Evolutionary conservation across 305 asterid genomes (phyloP), one percentile per base, ranked within the genome.

Genomic region (Fraxinus angustifolia): DNA sequence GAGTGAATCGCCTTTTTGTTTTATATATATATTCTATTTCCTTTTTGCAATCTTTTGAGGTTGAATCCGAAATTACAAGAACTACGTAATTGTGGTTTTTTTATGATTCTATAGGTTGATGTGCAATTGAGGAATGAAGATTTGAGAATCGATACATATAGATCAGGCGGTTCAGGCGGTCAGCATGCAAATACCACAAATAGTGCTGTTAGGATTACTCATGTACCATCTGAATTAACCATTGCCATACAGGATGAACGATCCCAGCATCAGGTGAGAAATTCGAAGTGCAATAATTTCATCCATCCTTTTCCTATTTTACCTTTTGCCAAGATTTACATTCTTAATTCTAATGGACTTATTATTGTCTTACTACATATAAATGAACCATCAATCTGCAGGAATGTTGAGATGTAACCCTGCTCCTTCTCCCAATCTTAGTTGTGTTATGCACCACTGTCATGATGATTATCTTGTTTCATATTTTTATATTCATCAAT

Each of bases 141-240:
- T 84, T 88, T 96, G 88, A 94, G 79, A 88, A 91, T 96, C 50
- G 98, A 96, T 81, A 96, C 99, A 12, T 96, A 92, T 83, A 92
- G 97, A 82, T 91, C 97, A 38, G 99, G 99, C 79, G 98, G 99
- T 82, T 91, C 96, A 19, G 97, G 98, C 56, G 98, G 97, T 79
- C 98, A 94, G 91, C 96, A 92, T 67, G 99, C 90, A 48, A 96
- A 94, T 85, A 94, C 98, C 74, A 96, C 98, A 34, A 90, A 94
- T 83, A 96, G 99, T 88, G 99, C 99, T 84, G 97, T 96, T 67
- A 92, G 97, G 88, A 78, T 96, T 78, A 93, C 97, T 87, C 99
- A 94, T 84, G 58, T 92, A 53, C 97, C 99, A n/a, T 86, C 98
- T 1, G 98, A 97, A 45, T 83, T 96, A 83, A 88, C 94, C 30